A percentile compares a stretch with the other conserved stretches of the same genome.
Evolutionary conservation across 768 basidiomycete genomes (phyloP).

Genomic region (Lyophyllum decastes): DNA sequence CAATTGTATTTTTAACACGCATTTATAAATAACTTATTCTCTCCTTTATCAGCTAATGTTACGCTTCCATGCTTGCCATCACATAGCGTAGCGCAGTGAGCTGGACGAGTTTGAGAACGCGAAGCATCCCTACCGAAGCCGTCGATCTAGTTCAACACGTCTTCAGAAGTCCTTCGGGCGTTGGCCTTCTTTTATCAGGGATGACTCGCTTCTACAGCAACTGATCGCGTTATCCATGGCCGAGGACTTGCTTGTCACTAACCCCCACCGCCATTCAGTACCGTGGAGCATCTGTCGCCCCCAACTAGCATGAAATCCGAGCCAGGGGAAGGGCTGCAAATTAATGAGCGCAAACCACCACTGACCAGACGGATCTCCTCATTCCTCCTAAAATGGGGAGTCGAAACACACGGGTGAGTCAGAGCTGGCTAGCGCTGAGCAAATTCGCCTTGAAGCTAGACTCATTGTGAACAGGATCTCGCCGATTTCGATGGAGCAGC

Average conservation of each 20-base stretch:
- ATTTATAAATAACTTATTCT: slow-evolving; percentile 15
- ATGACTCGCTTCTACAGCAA: background rate
- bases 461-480: slow-evolving; percentile 39
- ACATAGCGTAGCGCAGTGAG: background rate
- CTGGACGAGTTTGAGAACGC: too few species aligned
- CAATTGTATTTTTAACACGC: slow-evolving; percentile 32
- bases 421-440: too few species aligned
- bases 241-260: background rate
- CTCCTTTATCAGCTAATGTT: background rate
- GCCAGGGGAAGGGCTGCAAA: background rate
- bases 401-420: slow-evolving; percentile 37
- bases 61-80: slow-evolving; percentile 7
- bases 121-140: too few species aligned
- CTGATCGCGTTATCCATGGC: background rate
- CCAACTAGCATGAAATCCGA: background rate
- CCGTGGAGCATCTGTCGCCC: background rate
- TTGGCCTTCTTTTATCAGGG: background rate
- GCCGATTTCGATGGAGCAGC: slow-evolving; percentile 50
- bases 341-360: background rate
- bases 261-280: background rate
- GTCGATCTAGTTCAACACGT: too few species aligned
- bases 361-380: slow-evolving; percentile 15
- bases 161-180: too few species aligned
- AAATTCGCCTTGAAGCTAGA: background rate
- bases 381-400: slow-evolving; percentile 29